Base-by-base conservation (phyloP, 148 eudicot genomes). In the Spergularia bocconei region DNA sequence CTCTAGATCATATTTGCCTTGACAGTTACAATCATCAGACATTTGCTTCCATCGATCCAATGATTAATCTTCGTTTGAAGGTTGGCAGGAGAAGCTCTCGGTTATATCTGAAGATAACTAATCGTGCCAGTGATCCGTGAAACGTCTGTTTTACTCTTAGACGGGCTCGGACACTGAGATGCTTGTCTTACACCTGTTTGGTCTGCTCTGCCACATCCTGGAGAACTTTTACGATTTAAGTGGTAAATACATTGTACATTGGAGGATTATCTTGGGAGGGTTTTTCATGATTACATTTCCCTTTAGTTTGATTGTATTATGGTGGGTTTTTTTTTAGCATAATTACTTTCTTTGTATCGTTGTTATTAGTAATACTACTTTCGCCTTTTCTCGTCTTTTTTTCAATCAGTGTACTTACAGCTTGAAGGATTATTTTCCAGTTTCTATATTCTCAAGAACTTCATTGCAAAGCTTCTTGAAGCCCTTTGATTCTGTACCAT, bases 301-400 rank as follows among this genome's bases (percentile, higher is more conserved):
- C 71, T 16, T 13, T 57, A 47, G 53, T 70, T 76, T 75, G 67
- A 55, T 75, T 75, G 82, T 80, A 75, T 63, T 73, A 74, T 80
- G 71, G 54, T 70, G 44, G 48, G 55, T 44, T 5, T 52, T 64
- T 29, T 29, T 29, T 29, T 29, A 2, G 36, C 36, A 29, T 3
- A 29, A 29, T 29, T 29, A 29, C 36, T 29, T 29, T 23, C 25
- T 75, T 51, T 65, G 21, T 13, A 11, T 63, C n/a, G n/a, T 63
- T 39, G 56, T 5, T 25, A 41, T 51, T 29, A 54, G 39, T 65
- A 51, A 52, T 1, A 63, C 39, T 41, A 4, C 17, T n/a, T 29
- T 20, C 44, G 47, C n/a, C 29, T 58, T 54, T 23, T 51, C 54
- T 25, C 53, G 19, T 7, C 17, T 53, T 1, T 21, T 20, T 20